Conservation (phyloP, 2,329 filamentous ascomycete species). For the Colletotrichum shisoi region DNA sequence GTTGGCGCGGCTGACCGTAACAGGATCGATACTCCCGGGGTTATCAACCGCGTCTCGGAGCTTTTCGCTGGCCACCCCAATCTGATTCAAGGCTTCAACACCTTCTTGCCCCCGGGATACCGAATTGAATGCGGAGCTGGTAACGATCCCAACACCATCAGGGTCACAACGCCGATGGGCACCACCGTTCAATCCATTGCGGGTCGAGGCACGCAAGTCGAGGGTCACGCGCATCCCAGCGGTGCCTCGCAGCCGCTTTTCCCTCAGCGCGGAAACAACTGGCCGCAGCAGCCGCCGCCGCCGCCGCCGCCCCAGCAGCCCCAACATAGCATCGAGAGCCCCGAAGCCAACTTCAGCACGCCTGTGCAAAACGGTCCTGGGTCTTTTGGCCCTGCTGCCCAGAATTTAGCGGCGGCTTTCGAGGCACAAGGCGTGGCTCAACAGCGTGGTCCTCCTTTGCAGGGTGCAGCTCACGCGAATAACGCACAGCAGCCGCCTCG, state of each 20-base stretch:
- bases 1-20: constrained; percentile 44
- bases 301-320: constrained; percentile 51
- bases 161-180: constrained; percentile 97
- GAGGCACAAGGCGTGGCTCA: constrained; percentile 46
- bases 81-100: constrained; percentile 97
- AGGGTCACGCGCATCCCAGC: constrained; percentile 50
- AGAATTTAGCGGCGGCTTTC: constrained; percentile 41
- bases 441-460: constrained; percentile 47
- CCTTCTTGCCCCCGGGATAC: constrained; percentile 93
- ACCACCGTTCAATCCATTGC: constrained; percentile 91
- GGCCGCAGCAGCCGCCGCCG: constrained; percentile 55
- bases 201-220: constrained; percentile 58
- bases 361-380: constrained; percentile 61
- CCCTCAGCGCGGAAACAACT: constrained; percentile 59
- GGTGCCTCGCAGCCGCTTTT: constrained; percentile 56
- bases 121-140: constrained; percentile 94
- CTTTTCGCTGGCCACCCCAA: constrained; percentile 95
- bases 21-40: constrained; percentile 93
- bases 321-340: constrained; percentile 68
- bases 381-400: constrained; percentile 56
- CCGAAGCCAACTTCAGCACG: constrained; percentile 68
- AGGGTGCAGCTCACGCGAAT: constrained; percentile 47
- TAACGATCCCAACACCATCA: constrained; percentile 93
- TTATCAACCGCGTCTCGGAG: constrained; percentile 94
- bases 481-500: constrained; percentile 59